Evolutionary conservation across 2,329 filamentous ascomycete species (phyloP).

Genomic region (Amphichorda felina): DNA sequence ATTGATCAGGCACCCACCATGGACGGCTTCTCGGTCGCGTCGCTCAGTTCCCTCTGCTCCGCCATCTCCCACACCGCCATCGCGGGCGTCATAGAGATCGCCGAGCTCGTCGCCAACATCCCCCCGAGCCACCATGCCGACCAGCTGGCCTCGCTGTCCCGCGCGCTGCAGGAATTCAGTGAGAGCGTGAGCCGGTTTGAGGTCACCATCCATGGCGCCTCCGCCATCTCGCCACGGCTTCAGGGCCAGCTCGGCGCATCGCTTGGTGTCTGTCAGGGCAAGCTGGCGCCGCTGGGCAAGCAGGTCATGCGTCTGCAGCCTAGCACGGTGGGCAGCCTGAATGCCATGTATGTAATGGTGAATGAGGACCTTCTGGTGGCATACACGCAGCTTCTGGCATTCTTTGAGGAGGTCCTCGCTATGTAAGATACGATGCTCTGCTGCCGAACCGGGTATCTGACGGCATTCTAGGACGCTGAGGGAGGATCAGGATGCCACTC

Average conservation of each 20-base stretch:
- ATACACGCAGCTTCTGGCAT: slow-evolving; percentile 13
- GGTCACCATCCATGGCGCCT: slow-evolving; percentile 10
- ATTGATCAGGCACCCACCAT: slow-evolving; percentile 9
- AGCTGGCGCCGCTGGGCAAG: slow-evolving; percentile 17
- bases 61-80: slow-evolving; percentile 17
- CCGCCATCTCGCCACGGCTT: slow-evolving; percentile 15
- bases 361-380: slow-evolving; percentile 12
- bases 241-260: slow-evolving; percentile 15
- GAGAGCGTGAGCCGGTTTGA: slow-evolving; percentile 12
- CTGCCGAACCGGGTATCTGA: neutral
- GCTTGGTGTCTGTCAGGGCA: slow-evolving; percentile 15
- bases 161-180: slow-evolving; percentile 13
- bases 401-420: slow-evolving; percentile 9
- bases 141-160: slow-evolving; percentile 10
- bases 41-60: slow-evolving; percentile 17
- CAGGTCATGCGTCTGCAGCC: slow-evolving; percentile 19
- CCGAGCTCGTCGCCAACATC: slow-evolving; percentile 11
- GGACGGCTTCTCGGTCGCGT: slow-evolving; percentile 21
- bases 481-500: slow-evolving; percentile 11
- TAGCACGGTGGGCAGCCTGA: slow-evolving; percentile 10
- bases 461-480: slow-evolving; percentile 6
- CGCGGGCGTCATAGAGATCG: slow-evolving; percentile 16
- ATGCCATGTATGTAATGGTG: slow-evolving; percentile 12
- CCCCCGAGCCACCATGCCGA: slow-evolving; percentile 6
- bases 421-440: slow-evolving; percentile 9